Conservation (phyloP, 2,329 filamentous ascomycete genomes). For the Beauveria scarabaeidicola region DNA sequence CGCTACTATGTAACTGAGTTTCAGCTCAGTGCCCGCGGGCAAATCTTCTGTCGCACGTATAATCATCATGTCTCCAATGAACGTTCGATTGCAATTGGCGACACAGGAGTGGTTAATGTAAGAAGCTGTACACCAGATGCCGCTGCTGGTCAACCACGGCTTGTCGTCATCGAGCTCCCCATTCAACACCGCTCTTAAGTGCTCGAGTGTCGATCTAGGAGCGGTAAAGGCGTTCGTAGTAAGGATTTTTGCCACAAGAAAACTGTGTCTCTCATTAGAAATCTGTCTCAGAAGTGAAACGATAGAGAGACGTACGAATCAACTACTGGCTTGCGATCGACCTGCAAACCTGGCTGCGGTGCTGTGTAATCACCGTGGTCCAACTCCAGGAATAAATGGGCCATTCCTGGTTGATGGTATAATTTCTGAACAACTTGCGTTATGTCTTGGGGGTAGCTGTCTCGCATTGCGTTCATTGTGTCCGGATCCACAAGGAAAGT, state of each 20-base stretch:
- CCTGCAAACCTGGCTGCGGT: neutral
- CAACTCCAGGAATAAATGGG: neutral
- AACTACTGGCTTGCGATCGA: neutral
- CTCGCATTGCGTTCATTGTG: neutral
- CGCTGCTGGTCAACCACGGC: neutral
- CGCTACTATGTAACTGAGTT: neutral
- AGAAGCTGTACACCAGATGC: neutral
- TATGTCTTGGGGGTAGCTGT: neutral
- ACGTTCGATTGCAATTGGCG: neutral
- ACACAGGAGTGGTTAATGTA: conserved; percentile 2
- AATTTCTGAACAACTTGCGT: neutral
- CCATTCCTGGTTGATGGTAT: neutral
- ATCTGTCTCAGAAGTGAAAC: neutral
- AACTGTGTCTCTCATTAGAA: neutral
- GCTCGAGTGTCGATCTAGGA: neutral
- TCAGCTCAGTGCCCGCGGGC: neutral
- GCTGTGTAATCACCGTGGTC: neutral
- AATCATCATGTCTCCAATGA: neutral
- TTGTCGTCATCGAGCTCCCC: neutral
- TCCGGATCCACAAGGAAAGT: neutral
- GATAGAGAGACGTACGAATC: neutral
- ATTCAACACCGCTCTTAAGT: neutral
- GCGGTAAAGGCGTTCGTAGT: neutral
- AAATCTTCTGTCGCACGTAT: neutral
- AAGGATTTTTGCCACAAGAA: neutral